Evolutionary conservation across 2,329 filamentous ascomycete species (phyloP).

Genomic region (Colletotrichum simmondsii): DNA sequence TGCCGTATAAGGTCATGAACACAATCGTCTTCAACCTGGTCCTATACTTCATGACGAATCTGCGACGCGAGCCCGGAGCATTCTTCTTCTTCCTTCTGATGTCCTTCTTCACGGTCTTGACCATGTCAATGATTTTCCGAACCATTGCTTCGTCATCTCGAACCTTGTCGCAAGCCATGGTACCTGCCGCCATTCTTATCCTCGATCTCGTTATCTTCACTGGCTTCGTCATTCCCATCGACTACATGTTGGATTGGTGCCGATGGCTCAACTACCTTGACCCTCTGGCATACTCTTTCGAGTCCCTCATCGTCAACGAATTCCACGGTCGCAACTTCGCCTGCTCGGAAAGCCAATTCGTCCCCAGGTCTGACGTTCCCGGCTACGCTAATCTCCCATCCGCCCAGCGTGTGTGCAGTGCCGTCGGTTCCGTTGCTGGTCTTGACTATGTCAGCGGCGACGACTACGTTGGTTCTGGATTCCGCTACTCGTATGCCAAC

Average conservation of each 20-base stretch:
- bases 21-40: conserved; percentile 80
- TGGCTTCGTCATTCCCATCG: conserved; percentile 73
- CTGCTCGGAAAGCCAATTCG: conserved; percentile 52
- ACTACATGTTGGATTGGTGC: conserved; percentile 83
- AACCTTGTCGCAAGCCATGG: conserved; percentile 73
- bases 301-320: conserved; percentile 85
- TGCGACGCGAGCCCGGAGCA: conserved; percentile 76
- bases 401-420: conserved; percentile 64
- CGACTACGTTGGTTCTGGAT: conserved; percentile 63
- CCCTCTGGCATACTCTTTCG: conserved; percentile 83
- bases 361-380: conserved; percentile 48
- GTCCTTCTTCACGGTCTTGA: conserved; percentile 76
- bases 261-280: conserved; percentile 87
- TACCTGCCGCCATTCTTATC: conserved; percentile 70
- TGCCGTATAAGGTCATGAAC: conserved; percentile 86
- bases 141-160: conserved; percentile 82
- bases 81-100: conserved; percentile 91
- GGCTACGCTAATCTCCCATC: conserved; percentile 48
- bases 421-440: conserved; percentile 68
- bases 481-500: conserved; percentile 67
- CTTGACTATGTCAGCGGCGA: conserved; percentile 65
- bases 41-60: conserved; percentile 88
- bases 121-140: conserved; percentile 89
- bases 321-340: conserved; percentile 73
- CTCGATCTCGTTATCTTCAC: conserved; percentile 76